phyloP scores from a whole-genome alignment of 2,329 filamentous ascomycete genomes.

The Fusarium fujikuroi region DNA sequence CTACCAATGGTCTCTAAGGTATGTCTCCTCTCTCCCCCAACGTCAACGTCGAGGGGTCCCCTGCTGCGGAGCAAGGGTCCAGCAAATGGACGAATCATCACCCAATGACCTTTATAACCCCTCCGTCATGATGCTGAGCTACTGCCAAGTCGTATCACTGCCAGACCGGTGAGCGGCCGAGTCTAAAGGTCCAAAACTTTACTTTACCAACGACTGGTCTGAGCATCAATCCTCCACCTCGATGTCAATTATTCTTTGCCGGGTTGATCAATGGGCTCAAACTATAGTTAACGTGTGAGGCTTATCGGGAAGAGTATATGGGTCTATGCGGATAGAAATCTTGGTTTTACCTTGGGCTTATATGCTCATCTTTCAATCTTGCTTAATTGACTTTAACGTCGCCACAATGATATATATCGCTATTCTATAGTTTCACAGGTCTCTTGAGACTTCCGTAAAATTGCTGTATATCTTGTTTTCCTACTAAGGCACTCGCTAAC shows the following conservation, averaged over 20 bases:
- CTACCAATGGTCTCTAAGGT: slow-evolving; percentile 18
- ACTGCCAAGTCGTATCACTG: slow-evolving; percentile 1
- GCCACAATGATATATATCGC: too few species aligned
- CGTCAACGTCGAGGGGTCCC: slow-evolving; percentile 6
- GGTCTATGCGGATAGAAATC: not conserved
- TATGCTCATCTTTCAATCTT: not conserved
- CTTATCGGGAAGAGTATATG: not conserved
- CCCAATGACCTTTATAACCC: slow-evolving; percentile 9
- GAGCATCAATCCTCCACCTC: not conserved
- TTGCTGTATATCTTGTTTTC: too few species aligned
- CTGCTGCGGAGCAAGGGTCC: slow-evolving; percentile 27
- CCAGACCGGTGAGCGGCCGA: slow-evolving; percentile 6
- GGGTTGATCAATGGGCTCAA: not conserved
- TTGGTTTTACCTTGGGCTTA: not conserved
- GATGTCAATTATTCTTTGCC: not conserved
- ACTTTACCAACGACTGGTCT: not conserved
- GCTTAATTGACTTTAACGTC: not conserved
- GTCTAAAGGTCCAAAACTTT: not conserved
- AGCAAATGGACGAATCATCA: slow-evolving; percentile 13
- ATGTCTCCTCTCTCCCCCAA: slow-evolving; percentile 6
- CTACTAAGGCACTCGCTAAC: not conserved
- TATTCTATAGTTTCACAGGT: not conserved
- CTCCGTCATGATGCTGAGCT: slow-evolving; percentile 30
- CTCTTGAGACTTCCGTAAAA: not conserved
- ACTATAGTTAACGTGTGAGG: not conserved